Percentiles rank a stretch among this genome's conserved stretches.
These are phyloP conservation scores for Erigeron canadensis DNA, from an alignment of 129 eudicot species.

Conservation along the genomic window DNA sequence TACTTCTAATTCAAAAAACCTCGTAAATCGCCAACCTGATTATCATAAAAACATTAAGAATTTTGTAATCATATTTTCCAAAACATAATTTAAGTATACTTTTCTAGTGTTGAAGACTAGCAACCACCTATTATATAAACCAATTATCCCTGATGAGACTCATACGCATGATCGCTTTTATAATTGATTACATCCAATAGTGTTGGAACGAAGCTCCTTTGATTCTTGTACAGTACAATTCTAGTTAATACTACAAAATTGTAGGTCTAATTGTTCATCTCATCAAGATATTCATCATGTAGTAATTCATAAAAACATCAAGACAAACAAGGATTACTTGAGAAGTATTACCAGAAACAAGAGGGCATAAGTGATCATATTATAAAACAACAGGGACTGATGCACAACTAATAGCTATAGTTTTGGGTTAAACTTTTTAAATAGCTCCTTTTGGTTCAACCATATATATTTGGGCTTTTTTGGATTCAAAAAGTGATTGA, in stretches of 20 bases:
- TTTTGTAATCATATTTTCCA: not conserved
- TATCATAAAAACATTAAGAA: not conserved
- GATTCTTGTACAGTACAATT: too few relatives aligned
- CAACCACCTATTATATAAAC: too few relatives aligned
- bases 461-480: too few relatives aligned
- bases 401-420: not conserved
- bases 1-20: not conserved
- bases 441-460: too few relatives aligned
- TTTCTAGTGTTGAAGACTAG: too few relatives aligned
- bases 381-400: not conserved
- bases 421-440: too few relatives aligned
- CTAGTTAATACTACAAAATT: not conserved
- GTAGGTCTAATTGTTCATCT: not conserved
- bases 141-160: too few relatives aligned
- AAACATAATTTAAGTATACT: too few relatives aligned
- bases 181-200: too few relatives aligned
- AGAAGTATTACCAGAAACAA: not conserved
- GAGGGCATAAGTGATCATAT: slow-evolving; percentile 5
- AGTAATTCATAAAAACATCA: not conserved
- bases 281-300: not conserved
- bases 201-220: too few relatives aligned
- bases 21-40: not conserved
- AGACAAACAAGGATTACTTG: slow-evolving; percentile 1
- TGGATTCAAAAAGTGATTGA: too few relatives aligned
- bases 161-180: too few relatives aligned